Base-by-base conservation (phyloP, 441 rosid species). In the Omphalea diandra region DNA sequence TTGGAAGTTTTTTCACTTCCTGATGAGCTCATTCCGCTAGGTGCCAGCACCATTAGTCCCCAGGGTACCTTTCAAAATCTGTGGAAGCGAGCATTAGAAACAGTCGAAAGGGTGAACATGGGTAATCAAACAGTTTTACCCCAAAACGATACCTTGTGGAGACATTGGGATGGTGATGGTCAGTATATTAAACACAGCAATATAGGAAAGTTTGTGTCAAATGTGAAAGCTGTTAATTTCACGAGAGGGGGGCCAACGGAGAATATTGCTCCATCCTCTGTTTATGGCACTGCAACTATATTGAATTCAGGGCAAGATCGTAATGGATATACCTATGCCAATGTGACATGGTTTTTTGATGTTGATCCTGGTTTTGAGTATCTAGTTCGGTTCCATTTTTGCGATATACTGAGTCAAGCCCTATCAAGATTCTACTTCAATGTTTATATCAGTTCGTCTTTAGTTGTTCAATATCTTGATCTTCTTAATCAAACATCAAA, bases 71-170 rank as follows among this genome's bases (percentile, higher is more conserved):
- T 57, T 46, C 75, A 70, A 59, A 74, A 9, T 52, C 73, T 93
- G 46, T 41, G 62, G 72, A 68, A 27, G 32, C 80, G 66, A 31
- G 95, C 89, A 1, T 71, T 91, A 63, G 97, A 91, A 89, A 90
- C 92, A 0, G 88, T 87, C 59, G 77, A 80, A 15, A 80, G 98
- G 72, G 89, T 94, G 18, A 88, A 94, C 73, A 94, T 94, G 98
- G 98, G 98, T n/a, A 89, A 90, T 50, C 1, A 66, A 10, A 69
- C 73, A 2, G 97, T 94, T 62, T 18, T 24, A 65, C 87, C 84
- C 2, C 81, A 54, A 44, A 75, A 83, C 17, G 98, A 94, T 72
- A 63, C 82, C 40, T 73, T 90, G 56, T 90, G 97, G 96, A 78
- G 97, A 20, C 77, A 56, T 62, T 94, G 98, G 98, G 88, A 69